Evolutionary conservation across 805 yeast genomes (phyloP).

Genomic region (Barnettozyma vustinii): DNA sequence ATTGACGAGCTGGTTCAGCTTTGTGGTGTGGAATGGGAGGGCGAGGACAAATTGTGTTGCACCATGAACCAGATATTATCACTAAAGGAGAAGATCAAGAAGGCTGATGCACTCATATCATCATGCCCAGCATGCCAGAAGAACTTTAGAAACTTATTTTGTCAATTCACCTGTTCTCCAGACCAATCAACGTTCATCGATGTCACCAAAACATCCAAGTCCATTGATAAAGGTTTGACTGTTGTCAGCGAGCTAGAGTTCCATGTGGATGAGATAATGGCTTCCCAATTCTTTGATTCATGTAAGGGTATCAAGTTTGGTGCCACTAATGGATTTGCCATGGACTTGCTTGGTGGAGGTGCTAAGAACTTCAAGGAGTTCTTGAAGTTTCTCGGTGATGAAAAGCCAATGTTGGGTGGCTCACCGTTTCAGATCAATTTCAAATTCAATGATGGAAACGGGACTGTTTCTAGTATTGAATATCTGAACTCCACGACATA

Average conservation of each 20-base stretch:
- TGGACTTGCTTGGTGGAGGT: slow-evolving; percentile 98
- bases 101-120: slow-evolving; percentile 75
- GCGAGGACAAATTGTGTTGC: slow-evolving; percentile 58
- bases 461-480: slow-evolving; percentile 10
- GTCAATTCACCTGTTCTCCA: slow-evolving; percentile 87
- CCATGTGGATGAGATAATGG: slow-evolving; percentile 54
- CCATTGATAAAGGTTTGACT: slow-evolving; percentile 40
- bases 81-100: slow-evolving; percentile 56
- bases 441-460: slow-evolving; percentile 40
- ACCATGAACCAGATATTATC: slow-evolving; percentile 52
- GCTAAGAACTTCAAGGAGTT: slow-evolving; percentile 70
- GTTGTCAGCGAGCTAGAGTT: slow-evolving; percentile 71
- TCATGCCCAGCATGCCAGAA: slow-evolving; percentile 91
- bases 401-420: slow-evolving; percentile 90
- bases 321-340: slow-evolving; percentile 92
- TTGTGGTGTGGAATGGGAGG: slow-evolving; percentile 70
- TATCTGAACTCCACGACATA: slow-evolving; percentile 20
- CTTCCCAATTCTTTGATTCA: slow-evolving; percentile 65
- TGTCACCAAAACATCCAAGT: slow-evolving; percentile 48
- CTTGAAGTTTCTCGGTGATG: slow-evolving; percentile 87
- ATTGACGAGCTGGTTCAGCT: slow-evolving; percentile 45
- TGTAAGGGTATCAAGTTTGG: slow-evolving; percentile 88
- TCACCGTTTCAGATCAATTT: slow-evolving; percentile 92
- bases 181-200: slow-evolving; percentile 71
- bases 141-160: slow-evolving; percentile 80